Evolutionary conservation across 345 rosid species (phyloP).

Genomic region (Brassica cretica): DNA sequence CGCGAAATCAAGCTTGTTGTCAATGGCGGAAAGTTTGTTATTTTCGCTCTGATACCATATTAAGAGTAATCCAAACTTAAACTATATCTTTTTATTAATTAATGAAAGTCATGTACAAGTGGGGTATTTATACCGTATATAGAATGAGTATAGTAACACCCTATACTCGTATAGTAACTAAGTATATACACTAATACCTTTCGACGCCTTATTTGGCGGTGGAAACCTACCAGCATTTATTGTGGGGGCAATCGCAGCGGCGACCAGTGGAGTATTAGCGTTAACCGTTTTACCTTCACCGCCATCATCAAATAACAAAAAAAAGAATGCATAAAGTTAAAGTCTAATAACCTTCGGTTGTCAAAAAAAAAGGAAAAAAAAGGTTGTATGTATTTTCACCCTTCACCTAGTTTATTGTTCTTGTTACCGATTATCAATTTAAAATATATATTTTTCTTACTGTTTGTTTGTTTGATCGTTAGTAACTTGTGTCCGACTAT

Average conservation of each 20-base stretch:
- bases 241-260: no score
- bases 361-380: background rate
- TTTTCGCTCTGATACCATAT: background rate
- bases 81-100: no score
- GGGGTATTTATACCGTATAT: no score
- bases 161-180: no score
- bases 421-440: slow-evolving; percentile 13
- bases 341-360: slow-evolving; percentile 25
- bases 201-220: no score
- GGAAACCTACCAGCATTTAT: no score
- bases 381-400: slow-evolving; percentile 19
- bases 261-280: no score
- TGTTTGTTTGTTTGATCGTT: background rate
- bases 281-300: no score
- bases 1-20: background rate
- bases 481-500: background rate
- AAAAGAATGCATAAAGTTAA: slow-evolving; percentile 13
- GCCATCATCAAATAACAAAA: background rate
- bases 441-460: slow-evolving; percentile 12
- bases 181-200: no score
- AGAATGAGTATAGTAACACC: no score
- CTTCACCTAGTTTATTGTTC: background rate
- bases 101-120: background rate
- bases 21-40: background rate
- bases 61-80: no score